Evolutionary conservation across 371 early-diverging fungal genomes (phyloP).

Genomic region (Rozella allomycis): DNA sequence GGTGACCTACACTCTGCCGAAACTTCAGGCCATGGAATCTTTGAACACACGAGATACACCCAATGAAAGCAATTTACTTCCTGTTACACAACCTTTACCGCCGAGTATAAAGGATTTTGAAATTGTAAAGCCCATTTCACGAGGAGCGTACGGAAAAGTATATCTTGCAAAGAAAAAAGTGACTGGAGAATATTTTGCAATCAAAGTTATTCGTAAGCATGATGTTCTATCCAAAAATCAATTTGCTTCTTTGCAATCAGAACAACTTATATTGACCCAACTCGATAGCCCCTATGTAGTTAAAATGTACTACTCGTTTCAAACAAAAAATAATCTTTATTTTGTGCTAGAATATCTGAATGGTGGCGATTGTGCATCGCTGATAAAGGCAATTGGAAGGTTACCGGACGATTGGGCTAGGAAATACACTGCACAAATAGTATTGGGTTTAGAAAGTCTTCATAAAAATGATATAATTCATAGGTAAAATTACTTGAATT

Average conservation of each 20-base stretch:
- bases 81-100: conserved; percentile 16
- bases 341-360: conserved; percentile 88
- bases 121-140: conserved; percentile 72
- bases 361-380: conserved; percentile 84
- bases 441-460: conserved; percentile 72
- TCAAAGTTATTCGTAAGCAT: conserved; percentile 65
- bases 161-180: conserved; percentile 58
- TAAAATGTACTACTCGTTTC: conserved; percentile 76
- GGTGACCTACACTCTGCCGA: no score
- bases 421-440: conserved; percentile 82
- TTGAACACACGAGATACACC: no score
- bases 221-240: conserved; percentile 84
- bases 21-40: no score
- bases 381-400: conserved; percentile 61
- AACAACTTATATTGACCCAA: conserved; percentile 60
- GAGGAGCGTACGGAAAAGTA: conserved; percentile 77
- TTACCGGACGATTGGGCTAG: conserved; percentile 75
- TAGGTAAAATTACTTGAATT: conserved; percentile 15
- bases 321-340: conserved; percentile 70
- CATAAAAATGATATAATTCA: conserved; percentile 63
- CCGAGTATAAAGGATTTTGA: conserved; percentile 74
- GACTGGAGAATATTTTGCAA: conserved; percentile 69
- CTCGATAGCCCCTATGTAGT: conserved; percentile 81
- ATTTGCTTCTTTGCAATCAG: conserved; percentile 69
- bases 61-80: no score